Conservation (phyloP, 31 red algal genomes). For the Asparagopsis taxiformis region DNA sequence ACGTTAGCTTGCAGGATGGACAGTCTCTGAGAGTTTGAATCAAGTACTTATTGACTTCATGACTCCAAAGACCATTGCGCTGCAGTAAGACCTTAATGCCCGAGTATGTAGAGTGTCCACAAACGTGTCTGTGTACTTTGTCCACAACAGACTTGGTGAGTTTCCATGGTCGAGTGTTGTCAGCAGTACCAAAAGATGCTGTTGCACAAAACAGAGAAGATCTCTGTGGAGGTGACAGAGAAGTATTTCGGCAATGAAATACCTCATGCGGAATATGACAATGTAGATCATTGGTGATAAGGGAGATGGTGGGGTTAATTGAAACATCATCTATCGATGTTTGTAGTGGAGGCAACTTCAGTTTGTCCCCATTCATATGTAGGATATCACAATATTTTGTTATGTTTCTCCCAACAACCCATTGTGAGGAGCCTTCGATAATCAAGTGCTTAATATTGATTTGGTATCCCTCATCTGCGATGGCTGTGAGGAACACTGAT, state of each 20-base stretch:
- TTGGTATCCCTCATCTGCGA: neutral
- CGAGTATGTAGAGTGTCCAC: too few species aligned
- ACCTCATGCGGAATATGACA: neutral
- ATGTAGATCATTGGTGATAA: neutral
- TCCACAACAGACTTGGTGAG: too few species aligned
- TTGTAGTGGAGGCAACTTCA: neutral
- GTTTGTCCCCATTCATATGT: neutral
- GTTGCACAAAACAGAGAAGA: too few species aligned
- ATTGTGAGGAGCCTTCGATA: neutral
- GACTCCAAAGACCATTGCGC: too few species aligned
- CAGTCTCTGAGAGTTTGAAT: neutral
- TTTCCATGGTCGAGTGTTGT: too few species aligned
- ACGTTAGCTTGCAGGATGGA: neutral
- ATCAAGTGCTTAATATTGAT: slow-evolving; percentile 4
- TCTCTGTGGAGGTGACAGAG: too few species aligned
- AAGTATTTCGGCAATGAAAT: too few species aligned
- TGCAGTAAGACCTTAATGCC: too few species aligned
- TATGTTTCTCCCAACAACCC: slow-evolving; percentile 23
- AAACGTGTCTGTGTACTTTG: too few species aligned
- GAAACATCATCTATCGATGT: too few species aligned
- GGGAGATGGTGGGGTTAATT: neutral
- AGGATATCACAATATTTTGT: neutral
- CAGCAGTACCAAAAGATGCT: too few species aligned
- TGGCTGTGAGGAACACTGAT: neutral
- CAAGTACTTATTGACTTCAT: neutral